Percentiles rank a stretch among this genome's conserved stretches.
These are phyloP conservation scores for Stachybotrys chartarum DNA, from an alignment of 2,329 filamentous ascomycete species.

Conservation along the genomic window DNA sequence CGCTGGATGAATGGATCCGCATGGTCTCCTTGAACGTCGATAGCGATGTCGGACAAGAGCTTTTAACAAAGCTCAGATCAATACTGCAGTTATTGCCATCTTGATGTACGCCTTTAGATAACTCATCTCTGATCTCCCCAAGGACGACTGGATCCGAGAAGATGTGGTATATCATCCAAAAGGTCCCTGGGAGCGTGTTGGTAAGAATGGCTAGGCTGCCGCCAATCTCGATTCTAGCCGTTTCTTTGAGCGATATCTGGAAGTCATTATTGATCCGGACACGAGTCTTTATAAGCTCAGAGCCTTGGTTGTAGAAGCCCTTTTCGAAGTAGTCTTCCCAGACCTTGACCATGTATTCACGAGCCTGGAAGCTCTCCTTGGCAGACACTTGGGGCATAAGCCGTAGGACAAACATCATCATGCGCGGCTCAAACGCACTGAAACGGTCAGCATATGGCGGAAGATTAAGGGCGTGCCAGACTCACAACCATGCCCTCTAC, in stretches of 20 bases:
- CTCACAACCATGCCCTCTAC: neutral
- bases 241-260: neutral
- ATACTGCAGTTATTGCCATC: neutral
- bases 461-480: neutral
- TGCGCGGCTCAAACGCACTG: neutral
- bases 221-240: neutral
- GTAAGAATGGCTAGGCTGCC: neutral
- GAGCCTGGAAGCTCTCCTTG: neutral
- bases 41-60: neutral
- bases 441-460: neutral
- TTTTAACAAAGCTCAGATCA: neutral
- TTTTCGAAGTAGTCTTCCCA: neutral
- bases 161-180: neutral
- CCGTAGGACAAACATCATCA: no score
- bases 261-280: neutral
- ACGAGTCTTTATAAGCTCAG: neutral
- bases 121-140: neutral
- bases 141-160: neutral
- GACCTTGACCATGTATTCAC: neutral
- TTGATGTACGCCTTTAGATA: neutral
- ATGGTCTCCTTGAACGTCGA: conserved; percentile 2
- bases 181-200: neutral
- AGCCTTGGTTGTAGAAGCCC: neutral
- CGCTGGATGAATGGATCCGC: neutral
- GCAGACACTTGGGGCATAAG: no score